phyloP scores from a whole-genome alignment of 768 basidiomycete genomes.

The Podaxis carcinomalis region DNA sequence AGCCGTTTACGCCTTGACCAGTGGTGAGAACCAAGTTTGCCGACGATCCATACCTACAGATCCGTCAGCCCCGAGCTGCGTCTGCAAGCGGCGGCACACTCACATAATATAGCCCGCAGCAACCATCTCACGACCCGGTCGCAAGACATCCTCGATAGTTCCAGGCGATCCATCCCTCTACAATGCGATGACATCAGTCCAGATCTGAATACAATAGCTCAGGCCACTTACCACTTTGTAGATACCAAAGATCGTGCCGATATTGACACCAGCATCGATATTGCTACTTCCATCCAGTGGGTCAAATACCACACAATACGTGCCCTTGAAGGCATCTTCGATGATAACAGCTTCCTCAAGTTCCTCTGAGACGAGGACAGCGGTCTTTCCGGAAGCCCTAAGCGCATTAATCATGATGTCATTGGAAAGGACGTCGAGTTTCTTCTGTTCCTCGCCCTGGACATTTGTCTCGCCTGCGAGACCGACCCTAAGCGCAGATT shows the following conservation, averaged over 20 bases:
- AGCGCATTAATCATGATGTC: conserved; percentile 99
- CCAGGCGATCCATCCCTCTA: conserved; percentile 77
- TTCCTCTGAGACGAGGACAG: conserved; percentile 96
- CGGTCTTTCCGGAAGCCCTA: conserved; percentile 92
- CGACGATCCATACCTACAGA: conserved; percentile 75
- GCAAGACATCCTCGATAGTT: conserved; percentile 81
- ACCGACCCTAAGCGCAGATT: conserved; percentile 65
- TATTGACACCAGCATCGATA: conserved; percentile 98
- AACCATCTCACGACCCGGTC: conserved; percentile 95
- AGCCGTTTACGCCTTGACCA: conserved; percentile 95
- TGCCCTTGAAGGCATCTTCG: conserved; percentile 73
- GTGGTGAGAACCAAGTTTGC: conserved; percentile 95
- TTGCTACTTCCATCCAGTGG: conserved; percentile 95
- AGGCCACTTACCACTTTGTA: conserved; percentile 74
- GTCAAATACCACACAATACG: conserved; percentile 98
- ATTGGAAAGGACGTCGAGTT: conserved; percentile 94
- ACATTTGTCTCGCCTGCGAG: conserved; percentile 95
- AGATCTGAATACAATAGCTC: neutral
- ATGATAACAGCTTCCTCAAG: conserved; percentile 90
- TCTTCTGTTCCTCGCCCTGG: conserved; percentile 99
- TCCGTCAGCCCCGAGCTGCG: neutral
- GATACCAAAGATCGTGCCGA: conserved; percentile 96
- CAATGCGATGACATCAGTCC: neutral
- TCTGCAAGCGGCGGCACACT: conserved; percentile 23
- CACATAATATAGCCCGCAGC: conserved; percentile 97